Evolutionary conservation across 2,329 filamentous ascomycete genomes (phyloP).

Genomic region (Xylariaceae sp.): DNA sequence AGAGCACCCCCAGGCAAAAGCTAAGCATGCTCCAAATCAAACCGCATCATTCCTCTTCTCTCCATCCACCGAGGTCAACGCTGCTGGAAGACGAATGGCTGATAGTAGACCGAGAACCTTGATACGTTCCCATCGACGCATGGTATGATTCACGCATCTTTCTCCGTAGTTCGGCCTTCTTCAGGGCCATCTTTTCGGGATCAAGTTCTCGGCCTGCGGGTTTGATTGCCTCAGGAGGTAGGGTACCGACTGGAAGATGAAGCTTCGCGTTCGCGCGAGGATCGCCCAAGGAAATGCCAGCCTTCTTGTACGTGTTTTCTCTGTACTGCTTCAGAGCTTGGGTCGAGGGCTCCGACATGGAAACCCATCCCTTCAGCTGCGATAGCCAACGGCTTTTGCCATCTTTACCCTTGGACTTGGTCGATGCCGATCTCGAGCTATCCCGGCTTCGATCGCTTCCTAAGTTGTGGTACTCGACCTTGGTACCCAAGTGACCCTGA

Average conservation of each 20-base stretch:
- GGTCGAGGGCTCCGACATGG: constrained; percentile 40
- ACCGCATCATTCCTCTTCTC: too few species aligned
- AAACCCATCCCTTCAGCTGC: constrained; percentile 41
- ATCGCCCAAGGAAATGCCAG: constrained; percentile 36
- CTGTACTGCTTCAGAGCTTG: constrained; percentile 41
- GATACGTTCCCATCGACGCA: constrained; percentile 5
- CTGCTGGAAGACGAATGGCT: constrained; percentile 20
- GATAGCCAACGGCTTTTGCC: constrained; percentile 30
- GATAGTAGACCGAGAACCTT: constrained; percentile 16
- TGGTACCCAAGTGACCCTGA: constrained; percentile 1
- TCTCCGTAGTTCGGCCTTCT: constrained; percentile 26
- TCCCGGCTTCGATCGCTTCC: constrained; percentile 3
- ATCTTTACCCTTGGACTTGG: constrained; percentile 22
- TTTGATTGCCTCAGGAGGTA: constrained; percentile 38
- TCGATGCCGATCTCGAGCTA: constrained; percentile 7
- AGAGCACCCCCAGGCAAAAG: too few species aligned
- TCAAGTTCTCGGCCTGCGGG: constrained; percentile 35
- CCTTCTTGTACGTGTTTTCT: constrained; percentile 32
- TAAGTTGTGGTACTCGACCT: constrained; percentile 1
- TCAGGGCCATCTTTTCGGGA: constrained; percentile 36
- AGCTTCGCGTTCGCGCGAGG: constrained; percentile 38
- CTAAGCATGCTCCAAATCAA: background rate
- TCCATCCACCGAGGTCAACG: constrained; percentile 8
- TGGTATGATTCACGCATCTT: constrained; percentile 21
- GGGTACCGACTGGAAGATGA: constrained; percentile 35